Conservation (phyloP, 345 rosid species). For the Pistacia atlantica region DNA sequence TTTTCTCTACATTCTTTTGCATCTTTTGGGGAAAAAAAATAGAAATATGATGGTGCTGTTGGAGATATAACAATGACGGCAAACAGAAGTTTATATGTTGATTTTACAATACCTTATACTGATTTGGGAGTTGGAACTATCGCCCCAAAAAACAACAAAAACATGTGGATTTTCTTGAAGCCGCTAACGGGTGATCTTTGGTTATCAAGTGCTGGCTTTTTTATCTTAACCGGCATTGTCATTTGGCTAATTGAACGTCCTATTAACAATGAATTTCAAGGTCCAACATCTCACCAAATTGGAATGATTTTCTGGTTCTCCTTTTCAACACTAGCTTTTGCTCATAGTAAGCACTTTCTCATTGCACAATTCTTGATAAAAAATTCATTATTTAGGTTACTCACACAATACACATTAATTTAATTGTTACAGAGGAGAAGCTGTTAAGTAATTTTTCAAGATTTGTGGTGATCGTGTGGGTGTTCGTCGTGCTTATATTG, state of each 20-base stretch:
- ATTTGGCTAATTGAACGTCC: slow-evolving; percentile 27
- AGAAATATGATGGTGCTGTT: background rate
- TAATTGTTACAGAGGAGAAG: slow-evolving; percentile 21
- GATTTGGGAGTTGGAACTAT: slow-evolving; percentile 22
- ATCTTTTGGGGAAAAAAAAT: background rate
- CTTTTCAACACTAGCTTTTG: slow-evolving; percentile 9
- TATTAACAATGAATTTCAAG: background rate
- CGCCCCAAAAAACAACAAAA: slow-evolving; percentile 7
- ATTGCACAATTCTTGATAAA: no score
- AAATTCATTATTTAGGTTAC: no score
- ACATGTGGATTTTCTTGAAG: slow-evolving; percentile 27
- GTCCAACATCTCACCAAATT: background rate
- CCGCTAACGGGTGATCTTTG: slow-evolving; percentile 30
- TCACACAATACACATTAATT: no score
- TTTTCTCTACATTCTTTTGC: no score
- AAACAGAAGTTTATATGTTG: slow-evolving; percentile 42
- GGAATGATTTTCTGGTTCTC: slow-evolving; percentile 9
- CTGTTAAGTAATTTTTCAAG: slow-evolving; percentile 40
- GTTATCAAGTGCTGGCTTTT: slow-evolving; percentile 19
- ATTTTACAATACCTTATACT: slow-evolving; percentile 46
- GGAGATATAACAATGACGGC: background rate
- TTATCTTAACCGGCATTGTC: slow-evolving; percentile 27
- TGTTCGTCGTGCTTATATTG: slow-evolving; percentile 38
- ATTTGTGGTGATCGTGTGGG: slow-evolving; percentile 36
- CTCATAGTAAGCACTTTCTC: background rate